Percentiles rank a stretch among this genome's conserved stretches.
Evolutionary conservation across 495 filamentous ascomycete species (phyloP).

Genomic region (Tuber brumale): DNA sequence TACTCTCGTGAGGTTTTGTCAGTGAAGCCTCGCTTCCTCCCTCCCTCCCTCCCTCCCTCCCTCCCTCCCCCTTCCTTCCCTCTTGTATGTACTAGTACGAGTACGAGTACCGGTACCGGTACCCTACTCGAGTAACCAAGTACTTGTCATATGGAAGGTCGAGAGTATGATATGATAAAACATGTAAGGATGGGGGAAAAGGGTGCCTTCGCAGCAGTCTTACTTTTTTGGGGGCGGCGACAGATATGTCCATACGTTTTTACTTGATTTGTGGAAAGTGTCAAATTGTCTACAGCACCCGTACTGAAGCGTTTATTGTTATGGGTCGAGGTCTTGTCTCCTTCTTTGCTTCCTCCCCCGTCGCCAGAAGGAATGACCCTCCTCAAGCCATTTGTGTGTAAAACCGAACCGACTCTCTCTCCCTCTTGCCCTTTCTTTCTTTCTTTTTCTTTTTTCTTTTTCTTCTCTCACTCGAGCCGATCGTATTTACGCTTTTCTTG

Average conservation of each 20-base stretch:
- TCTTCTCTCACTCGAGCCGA: not conserved
- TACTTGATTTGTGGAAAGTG: not conserved
- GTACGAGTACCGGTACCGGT: too few species aligned
- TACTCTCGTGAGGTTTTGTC: not conserved
- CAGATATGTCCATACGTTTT: not conserved
- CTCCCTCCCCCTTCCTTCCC: not conserved
- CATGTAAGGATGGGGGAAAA: not conserved
- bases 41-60: not conserved
- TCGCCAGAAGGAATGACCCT: constrained; percentile 1
- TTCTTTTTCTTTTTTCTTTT: constrained; percentile 12
- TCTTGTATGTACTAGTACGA: not conserved
- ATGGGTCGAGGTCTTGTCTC: constrained; percentile 2
- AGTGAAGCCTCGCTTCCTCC: not conserved
- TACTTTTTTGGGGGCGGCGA: not conserved
- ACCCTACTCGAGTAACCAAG: not conserved
- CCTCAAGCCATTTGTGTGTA: not conserved
- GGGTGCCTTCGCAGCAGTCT: not conserved
- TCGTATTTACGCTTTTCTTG: not conserved
- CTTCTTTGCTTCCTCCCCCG: constrained; percentile 12
- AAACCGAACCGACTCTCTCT: constrained; percentile 13
- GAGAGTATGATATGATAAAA: not conserved
- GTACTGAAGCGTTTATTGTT: not conserved
- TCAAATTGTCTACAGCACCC: not conserved
- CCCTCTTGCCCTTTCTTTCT: constrained; percentile 7
- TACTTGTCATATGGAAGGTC: not conserved